Evolutionary conservation across 2,329 filamentous ascomycete species (phyloP).

Genomic region (Orbilia ellipsospora): DNA sequence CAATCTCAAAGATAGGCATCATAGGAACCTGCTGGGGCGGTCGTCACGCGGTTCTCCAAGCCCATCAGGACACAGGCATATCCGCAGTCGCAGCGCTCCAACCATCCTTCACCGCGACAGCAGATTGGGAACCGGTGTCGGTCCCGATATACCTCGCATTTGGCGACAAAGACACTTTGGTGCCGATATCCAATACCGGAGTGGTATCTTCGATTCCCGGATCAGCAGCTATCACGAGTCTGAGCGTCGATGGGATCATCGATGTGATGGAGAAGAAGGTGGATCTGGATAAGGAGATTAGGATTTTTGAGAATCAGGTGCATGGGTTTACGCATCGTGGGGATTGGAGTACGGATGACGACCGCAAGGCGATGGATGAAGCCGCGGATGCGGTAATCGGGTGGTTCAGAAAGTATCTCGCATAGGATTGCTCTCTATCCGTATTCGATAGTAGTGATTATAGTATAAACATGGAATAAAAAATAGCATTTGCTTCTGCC

Average conservation of each 20-base stretch:
- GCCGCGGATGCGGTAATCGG: slow-evolving; percentile 35
- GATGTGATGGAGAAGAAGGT: slow-evolving; percentile 44
- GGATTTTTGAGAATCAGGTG: slow-evolving; percentile 43
- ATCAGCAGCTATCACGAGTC: slow-evolving; percentile 5
- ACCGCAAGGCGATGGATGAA: slow-evolving; percentile 48
- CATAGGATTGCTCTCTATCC: neutral
- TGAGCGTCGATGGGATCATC: slow-evolving; percentile 39
- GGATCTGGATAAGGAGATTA: slow-evolving; percentile 39
- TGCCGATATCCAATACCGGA: slow-evolving; percentile 18
- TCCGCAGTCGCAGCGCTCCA: slow-evolving; percentile 42
- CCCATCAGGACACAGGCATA: slow-evolving; percentile 28
- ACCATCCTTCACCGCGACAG: slow-evolving; percentile 28
- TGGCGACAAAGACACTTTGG: slow-evolving; percentile 39
- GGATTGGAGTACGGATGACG: slow-evolving; percentile 40
- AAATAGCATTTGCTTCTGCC: neutral
- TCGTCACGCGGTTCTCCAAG: slow-evolving; percentile 46
- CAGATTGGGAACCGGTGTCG: slow-evolving; percentile 35
- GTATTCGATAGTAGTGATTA: neutral
- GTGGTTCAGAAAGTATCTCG: slow-evolving; percentile 50
- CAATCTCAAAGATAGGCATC: slow-evolving; percentile 41
- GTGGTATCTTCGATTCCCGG: slow-evolving; percentile 10
- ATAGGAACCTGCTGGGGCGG: slow-evolving; percentile 52
- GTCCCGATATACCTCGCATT: slow-evolving; percentile 43
- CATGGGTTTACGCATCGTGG: slow-evolving; percentile 54
- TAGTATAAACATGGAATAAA: neutral